Evolutionary conservation across 352 stramenopile species (phyloP).

Genomic region (Elongisporangium anandrum): DNA sequence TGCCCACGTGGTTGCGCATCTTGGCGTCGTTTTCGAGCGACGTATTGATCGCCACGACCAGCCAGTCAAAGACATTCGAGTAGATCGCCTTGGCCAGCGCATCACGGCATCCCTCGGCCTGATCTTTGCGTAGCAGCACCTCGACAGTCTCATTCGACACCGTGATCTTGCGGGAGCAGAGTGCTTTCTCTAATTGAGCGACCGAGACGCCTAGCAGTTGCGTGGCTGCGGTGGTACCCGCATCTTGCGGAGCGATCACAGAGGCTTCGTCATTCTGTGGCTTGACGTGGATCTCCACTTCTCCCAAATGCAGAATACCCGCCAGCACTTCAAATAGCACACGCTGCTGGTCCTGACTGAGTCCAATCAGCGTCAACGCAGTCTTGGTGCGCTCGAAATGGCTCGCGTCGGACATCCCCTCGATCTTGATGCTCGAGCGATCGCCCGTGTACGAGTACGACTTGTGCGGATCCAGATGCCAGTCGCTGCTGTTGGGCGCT

Average conservation of each 20-base stretch:
- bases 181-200: slow-evolving; percentile 50
- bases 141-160: slow-evolving; percentile 36
- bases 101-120: slow-evolving; percentile 84
- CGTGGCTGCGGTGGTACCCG: slow-evolving; percentile 31
- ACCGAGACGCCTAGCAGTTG: slow-evolving; percentile 51
- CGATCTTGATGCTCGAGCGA: slow-evolving; percentile 53
- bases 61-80: slow-evolving; percentile 89
- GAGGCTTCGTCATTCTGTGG: slow-evolving; percentile 67
- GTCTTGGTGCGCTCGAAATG: slow-evolving; percentile 70
- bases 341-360: slow-evolving; percentile 45
- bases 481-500: slow-evolving; percentile 4
- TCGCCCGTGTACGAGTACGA: slow-evolving; percentile 64
- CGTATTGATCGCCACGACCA: slow-evolving; percentile 43
- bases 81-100: slow-evolving; percentile 93
- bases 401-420: slow-evolving; percentile 63
- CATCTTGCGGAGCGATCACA: slow-evolving; percentile 30
- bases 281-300: slow-evolving; percentile 89
- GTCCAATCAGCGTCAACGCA: slow-evolving; percentile 60
- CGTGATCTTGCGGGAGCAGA: slow-evolving; percentile 62
- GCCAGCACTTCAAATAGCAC: slow-evolving; percentile 74
- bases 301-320: slow-evolving; percentile 95
- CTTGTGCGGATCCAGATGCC: slow-evolving; percentile 1
- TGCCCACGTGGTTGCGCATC: slow-evolving; percentile 72
- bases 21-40: slow-evolving; percentile 61
- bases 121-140: slow-evolving; percentile 56